Conservation (phyloP, 106 monocot genomes). For the Alisma plantagoaquatica region DNA sequence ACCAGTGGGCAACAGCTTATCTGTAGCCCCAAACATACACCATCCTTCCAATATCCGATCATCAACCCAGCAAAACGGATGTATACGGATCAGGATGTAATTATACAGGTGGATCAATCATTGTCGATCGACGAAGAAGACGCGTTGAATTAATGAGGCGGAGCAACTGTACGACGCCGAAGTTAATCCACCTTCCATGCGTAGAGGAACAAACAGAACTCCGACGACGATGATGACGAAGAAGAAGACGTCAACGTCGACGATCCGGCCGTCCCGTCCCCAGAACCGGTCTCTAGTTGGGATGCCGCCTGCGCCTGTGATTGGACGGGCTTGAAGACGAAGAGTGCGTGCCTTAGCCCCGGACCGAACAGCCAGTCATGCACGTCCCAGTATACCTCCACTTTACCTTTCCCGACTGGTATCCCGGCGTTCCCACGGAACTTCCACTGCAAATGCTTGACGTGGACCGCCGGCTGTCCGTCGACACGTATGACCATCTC, state of each 20-base stretch:
- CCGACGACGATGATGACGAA: too few relatives aligned
- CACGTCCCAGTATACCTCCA: slow-evolving; percentile 9
- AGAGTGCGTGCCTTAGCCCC: not conserved
- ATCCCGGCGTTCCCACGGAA: slow-evolving; percentile 1
- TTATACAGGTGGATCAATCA: too few relatives aligned
- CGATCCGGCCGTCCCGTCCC: not conserved
- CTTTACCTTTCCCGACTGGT: not conserved
- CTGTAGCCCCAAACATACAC: too few relatives aligned
- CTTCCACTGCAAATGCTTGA: slow-evolving; percentile 10
- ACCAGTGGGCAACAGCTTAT: too few relatives aligned
- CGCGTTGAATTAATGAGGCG: too few relatives aligned
- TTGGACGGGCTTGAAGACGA: not conserved
- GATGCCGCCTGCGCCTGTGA: not conserved
- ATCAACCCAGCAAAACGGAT: too few relatives aligned
- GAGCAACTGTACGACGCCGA: too few relatives aligned
- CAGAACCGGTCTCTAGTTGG: not conserved
- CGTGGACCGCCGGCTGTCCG: not conserved
- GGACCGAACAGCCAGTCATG: slow-evolving; percentile 11
- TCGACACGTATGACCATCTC: slow-evolving; percentile 2
- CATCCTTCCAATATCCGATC: too few relatives aligned
- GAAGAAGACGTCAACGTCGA: too few relatives aligned
- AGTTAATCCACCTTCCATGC: not conserved
- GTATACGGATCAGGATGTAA: too few relatives aligned
- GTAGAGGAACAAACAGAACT: not conserved
- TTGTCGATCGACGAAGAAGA: too few relatives aligned